Percentiles rank a stretch among this genome's conserved stretches.
These are phyloP conservation scores for Prinsepia uniflora DNA, from an alignment of 306 rosid genomes.

Conservation along the genomic window DNA sequence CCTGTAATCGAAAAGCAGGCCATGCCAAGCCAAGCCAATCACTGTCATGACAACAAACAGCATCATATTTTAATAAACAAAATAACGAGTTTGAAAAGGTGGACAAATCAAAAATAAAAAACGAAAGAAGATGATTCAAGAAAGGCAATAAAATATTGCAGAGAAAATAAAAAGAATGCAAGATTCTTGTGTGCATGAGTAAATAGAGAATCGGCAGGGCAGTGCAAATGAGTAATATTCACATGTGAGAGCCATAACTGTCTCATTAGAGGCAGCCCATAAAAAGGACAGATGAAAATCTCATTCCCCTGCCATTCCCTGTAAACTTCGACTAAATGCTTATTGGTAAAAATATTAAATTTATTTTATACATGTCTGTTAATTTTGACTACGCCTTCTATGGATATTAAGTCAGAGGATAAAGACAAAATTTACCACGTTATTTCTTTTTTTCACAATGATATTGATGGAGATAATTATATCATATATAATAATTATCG, in stretches of 20 bases:
- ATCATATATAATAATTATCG: too few relatives aligned
- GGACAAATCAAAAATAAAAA: too few relatives aligned
- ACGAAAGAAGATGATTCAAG: neutral
- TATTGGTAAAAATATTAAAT: too few relatives aligned
- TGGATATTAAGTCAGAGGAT: too few relatives aligned
- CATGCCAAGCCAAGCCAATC: constrained; percentile 3
- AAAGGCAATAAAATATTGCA: neutral
- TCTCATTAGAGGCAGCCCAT: neutral
- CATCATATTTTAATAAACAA: neutral
- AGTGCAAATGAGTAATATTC: neutral
- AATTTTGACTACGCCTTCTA: too few relatives aligned
- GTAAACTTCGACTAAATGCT: too few relatives aligned
- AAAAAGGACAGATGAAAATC: neutral
- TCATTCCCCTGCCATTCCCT: constrained; percentile 1
- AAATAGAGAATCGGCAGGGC: neutral
- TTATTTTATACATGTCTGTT: too few relatives aligned
- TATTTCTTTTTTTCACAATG: too few relatives aligned
- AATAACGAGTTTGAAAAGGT: neutral
- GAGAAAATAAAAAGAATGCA: neutral
- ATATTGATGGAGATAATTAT: too few relatives aligned
- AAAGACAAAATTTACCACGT: too few relatives aligned
- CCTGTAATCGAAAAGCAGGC: constrained; percentile 5
- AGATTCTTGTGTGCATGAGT: neutral
- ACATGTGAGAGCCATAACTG: neutral
- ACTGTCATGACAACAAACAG: constrained; percentile 12